Evolutionary conservation across 179 eudicot genomes (phyloP).

Genomic region (Carnegiea gigantea): DNA sequence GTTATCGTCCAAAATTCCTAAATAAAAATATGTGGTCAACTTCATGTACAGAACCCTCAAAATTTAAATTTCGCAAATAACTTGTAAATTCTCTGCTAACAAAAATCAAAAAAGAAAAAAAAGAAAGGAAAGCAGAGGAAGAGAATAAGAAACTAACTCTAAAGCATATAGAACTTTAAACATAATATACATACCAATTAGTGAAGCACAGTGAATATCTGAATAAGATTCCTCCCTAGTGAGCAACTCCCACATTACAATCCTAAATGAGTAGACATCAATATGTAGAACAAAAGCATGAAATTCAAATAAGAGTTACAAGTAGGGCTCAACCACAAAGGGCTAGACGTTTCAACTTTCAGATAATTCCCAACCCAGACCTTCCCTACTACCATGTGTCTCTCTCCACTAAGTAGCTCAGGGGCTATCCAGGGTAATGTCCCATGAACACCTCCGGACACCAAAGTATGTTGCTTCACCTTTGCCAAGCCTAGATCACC

Average conservation of each 20-base stretch:
- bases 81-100: no score
- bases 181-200: slow-evolving; percentile 63
- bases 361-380: slow-evolving; percentile 28
- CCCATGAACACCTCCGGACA: slow-evolving; percentile 98
- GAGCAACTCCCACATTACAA: slow-evolving; percentile 97
- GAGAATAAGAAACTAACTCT: not conserved
- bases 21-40: no score
- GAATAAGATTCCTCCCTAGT: slow-evolving; percentile 94
- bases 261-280: slow-evolving; percentile 94
- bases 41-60: no score
- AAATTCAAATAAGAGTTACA: not conserved
- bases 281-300: slow-evolving; percentile 38
- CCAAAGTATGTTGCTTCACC: slow-evolving; percentile 91
- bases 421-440: slow-evolving; percentile 56
- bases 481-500: slow-evolving; percentile 36
- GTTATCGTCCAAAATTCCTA: no score
- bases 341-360: not conserved
- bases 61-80: no score
- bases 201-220: slow-evolving; percentile 84
- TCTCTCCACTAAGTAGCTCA: slow-evolving; percentile 64
- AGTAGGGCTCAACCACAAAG: not conserved
- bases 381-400: slow-evolving; percentile 91
- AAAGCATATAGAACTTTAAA: not conserved
- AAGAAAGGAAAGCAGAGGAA: not conserved
- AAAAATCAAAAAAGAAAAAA: not conserved